Conservation (phyloP, 441 rosid species). For the Theobroma grandiflorum region DNA sequence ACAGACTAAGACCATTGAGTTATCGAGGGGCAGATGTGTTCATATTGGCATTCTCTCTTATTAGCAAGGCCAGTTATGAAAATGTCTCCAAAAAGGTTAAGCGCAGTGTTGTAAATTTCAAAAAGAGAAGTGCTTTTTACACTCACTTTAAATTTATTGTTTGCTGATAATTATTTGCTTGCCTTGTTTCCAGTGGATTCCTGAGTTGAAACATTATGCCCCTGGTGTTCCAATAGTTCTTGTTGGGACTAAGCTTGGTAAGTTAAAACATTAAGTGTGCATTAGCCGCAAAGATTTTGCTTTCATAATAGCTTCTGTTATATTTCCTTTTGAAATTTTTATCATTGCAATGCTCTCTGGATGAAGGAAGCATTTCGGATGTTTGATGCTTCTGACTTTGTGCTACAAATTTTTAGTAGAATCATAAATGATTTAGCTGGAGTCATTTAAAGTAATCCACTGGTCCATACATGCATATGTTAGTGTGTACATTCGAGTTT, state of each 20-base stretch:
- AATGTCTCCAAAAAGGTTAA: constrained; percentile 70
- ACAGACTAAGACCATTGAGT: constrained; percentile 71
- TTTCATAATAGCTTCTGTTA: background rate
- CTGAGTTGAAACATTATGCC: constrained; percentile 67
- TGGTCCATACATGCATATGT: background rate
- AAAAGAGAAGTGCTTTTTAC: constrained; percentile 25
- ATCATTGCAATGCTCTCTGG: background rate
- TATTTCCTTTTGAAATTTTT: background rate
- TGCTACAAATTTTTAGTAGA: background rate
- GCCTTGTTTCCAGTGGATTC: constrained; percentile 60
- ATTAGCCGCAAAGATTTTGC: background rate
- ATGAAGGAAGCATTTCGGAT: too few species aligned
- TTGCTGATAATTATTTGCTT: constrained; percentile 22
- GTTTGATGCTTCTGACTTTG: background rate
- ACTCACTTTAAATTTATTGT: background rate
- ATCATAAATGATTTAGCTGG: background rate
- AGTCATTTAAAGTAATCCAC: background rate
- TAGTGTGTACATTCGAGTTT: background rate
- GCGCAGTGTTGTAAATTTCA: constrained; percentile 25
- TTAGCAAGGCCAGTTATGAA: constrained; percentile 76
- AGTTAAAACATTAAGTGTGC: background rate
- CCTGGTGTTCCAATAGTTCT: constrained; percentile 73
- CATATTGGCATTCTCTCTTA: constrained; percentile 68
- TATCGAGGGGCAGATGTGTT: constrained; percentile 76
- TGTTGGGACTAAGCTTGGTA: constrained; percentile 77